Conservation (phyloP, 1,284 basidiomycete species). For the Pulveroboletus sp. region DNA sequence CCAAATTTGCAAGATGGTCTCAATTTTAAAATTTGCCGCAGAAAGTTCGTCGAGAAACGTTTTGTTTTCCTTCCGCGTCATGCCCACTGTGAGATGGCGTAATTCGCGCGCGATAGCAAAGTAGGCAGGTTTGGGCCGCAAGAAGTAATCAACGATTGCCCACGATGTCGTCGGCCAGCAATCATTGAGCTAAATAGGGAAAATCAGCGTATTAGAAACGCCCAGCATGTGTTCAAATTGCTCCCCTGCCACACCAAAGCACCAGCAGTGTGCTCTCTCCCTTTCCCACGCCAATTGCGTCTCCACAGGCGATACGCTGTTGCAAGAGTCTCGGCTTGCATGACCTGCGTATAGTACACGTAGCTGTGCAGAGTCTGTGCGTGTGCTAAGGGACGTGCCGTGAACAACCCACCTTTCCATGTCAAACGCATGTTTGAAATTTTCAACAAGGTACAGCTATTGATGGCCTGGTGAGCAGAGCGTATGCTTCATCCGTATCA, state of each 20-base stretch:
- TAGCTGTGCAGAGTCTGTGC: slow-evolving; percentile 46
- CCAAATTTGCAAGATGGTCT: slow-evolving; percentile 76
- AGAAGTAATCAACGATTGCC: slow-evolving; percentile 78
- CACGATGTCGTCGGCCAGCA: slow-evolving; percentile 83
- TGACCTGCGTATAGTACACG: slow-evolving; percentile 79
- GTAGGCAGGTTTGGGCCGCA: slow-evolving; percentile 76
- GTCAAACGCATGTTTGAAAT: slow-evolving; percentile 87
- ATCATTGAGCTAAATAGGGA: slow-evolving; percentile 61
- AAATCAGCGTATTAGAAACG: background rate
- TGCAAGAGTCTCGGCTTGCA: slow-evolving; percentile 79
- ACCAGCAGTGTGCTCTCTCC: slow-evolving; percentile 71
- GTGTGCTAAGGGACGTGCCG: background rate
- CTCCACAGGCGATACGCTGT: slow-evolving; percentile 79
- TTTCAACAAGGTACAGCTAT: slow-evolving; percentile 84
- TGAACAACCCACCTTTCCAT: slow-evolving; percentile 63
- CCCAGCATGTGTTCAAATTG: background rate
- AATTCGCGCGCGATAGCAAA: slow-evolving; percentile 73
- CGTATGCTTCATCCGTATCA: slow-evolving; percentile 2
- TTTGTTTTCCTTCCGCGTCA: slow-evolving; percentile 74
- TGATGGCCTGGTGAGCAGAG: slow-evolving; percentile 2
- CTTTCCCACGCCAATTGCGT: slow-evolving; percentile 72
- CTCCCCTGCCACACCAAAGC: slow-evolving; percentile 80
- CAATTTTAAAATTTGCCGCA: slow-evolving; percentile 66
- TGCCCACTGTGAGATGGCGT: slow-evolving; percentile 73
- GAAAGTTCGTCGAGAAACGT: slow-evolving; percentile 57